Evolutionary conservation across 1,284 basidiomycete genomes (phyloP), one percentile per base, ranked within the genome.

Genomic region (Papiliotrema flavescens): DNA sequence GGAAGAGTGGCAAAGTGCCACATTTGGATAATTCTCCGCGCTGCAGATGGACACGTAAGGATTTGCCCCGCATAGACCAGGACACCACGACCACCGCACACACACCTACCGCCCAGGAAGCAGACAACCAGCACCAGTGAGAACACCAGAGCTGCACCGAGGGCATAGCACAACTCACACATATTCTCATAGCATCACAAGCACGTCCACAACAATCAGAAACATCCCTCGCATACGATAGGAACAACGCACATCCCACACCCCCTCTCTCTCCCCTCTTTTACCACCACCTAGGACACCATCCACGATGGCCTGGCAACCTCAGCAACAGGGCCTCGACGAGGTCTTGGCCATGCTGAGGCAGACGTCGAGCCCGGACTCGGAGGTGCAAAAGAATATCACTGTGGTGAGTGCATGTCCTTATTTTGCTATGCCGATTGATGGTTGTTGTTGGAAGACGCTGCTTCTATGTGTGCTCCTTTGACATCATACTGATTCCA

Each of bases 281-380:
- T 24, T 15, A 8, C n/a, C n/a, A 3, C 9, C 42, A 20, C n/a
- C 23, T 7, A n/a, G 20, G 20, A 43, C 42, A 43, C 42, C 32
- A 9, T 4, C 41, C 48, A 53, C 7, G 17, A 76, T 77, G 76
- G 67, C 63, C 53, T 78, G 75, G 74, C 67, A 70, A 52, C 76
- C 76, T 39, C 64, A 67, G 41, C 67, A 67, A 44, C 64, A 71
- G 35, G 76, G 72, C 58, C 71, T 78, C 53, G 63, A 71, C 44
- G 73, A 76, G 66, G 74, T 78, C 58, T 60, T 77, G 43, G 64
- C 59, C 46, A 72, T 76, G 68, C 70, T 80, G 49, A 69, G 78
- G 55, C 70, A 76, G 60, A 77, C 77, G 26, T 74, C 74, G n/a
- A 72, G 69, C 28, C 64, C 69, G 2, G 71, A 78, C 53, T 71